Evolutionary conservation across 73 alveolate species (phyloP), one percentile per base, ranked within the genome.

Genomic region (Paramecium biaurelia): DNA sequence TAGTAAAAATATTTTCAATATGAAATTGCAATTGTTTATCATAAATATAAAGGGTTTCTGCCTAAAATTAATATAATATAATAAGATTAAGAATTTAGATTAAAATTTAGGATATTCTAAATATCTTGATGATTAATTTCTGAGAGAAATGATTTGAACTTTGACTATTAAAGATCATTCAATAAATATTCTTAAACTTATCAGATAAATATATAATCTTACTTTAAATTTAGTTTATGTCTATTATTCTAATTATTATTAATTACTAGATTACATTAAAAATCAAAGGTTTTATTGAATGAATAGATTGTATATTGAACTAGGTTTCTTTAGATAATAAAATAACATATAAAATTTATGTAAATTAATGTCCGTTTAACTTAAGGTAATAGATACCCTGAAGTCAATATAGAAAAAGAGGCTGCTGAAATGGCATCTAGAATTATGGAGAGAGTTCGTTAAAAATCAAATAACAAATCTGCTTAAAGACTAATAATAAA

Each of bases 401-500:
- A 63, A 63, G 43, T 63, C 26, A 63, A 63, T 63, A 14, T 63
- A 15, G 84, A 63, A 63, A 1, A 23, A 26, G 84, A 63, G 24
- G 84, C 84, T 21, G 84, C 84, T 63, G 47, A 63, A 63, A 63
- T 63, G 45, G 84, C 84, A 63, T 63, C 49, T n/a, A 63, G 84
- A 30, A 63, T 63, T 63, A 26, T 63, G 43, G 84, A 63, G 28
- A 63, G 26, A 63, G 84, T 63, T 63, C 84, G 23, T 63, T 63
- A 63, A 63, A 63, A 63, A 63, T 63, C 84, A 30, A 63, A 63
- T 63, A 49, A 10, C 45, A 63, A 63, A 63, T 63, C 84, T 30
- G 7, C 43, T 12, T 32, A 63, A 30, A 63, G 47, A 32, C 45
- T 63, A 12, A 18, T 20, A 53, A 34, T 53, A 23, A 53, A 53